Evolutionary conservation across 768 basidiomycete species (phyloP).

Genomic region (Tricholoma bakamatsutake): DNA sequence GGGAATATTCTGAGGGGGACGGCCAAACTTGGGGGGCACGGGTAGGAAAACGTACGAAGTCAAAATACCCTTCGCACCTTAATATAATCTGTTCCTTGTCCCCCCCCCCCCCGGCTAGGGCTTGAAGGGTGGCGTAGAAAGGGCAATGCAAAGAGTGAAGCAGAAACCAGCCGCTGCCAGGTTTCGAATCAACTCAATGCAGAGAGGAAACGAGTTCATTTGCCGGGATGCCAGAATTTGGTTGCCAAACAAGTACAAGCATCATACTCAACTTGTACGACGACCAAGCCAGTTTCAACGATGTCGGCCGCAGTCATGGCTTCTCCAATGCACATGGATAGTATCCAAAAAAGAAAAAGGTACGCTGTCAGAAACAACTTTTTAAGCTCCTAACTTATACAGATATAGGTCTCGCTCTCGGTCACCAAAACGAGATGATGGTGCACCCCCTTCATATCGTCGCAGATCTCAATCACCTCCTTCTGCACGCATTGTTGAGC

Average conservation of each 20-base stretch:
- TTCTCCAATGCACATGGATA: constrained; percentile 22
- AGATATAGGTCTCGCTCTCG: constrained; percentile 43
- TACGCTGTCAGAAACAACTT: constrained; percentile 9
- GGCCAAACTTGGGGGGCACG: too few species aligned
- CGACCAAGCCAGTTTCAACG: constrained; percentile 10
- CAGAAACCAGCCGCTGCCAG: too few species aligned
- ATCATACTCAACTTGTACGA: constrained; percentile 1
- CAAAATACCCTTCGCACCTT: too few species aligned
- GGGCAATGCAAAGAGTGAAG: too few species aligned
- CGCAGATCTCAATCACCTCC: constrained; percentile 41
- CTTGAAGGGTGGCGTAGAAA: too few species aligned
- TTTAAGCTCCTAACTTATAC: constrained; percentile 2
- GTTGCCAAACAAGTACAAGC: constrained; percentile 19
- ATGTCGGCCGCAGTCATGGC: constrained; percentile 39
- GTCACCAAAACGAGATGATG: constrained; percentile 32
- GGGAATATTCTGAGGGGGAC: too few species aligned
- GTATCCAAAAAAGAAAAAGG: constrained; percentile 45
- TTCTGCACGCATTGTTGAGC: constrained; percentile 18
- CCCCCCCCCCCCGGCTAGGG: too few species aligned
- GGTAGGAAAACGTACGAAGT: too few species aligned
- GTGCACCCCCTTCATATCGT: constrained; percentile 38
- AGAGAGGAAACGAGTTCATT: neutral
- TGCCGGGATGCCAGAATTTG: too few species aligned
- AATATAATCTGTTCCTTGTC: too few species aligned
- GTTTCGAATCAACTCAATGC: too few species aligned